Evolutionary conservation across 768 basidiomycete species (phyloP), one percentile per base, ranked within the genome.

Genomic region (Hebeloma cylindrosporum): DNA sequence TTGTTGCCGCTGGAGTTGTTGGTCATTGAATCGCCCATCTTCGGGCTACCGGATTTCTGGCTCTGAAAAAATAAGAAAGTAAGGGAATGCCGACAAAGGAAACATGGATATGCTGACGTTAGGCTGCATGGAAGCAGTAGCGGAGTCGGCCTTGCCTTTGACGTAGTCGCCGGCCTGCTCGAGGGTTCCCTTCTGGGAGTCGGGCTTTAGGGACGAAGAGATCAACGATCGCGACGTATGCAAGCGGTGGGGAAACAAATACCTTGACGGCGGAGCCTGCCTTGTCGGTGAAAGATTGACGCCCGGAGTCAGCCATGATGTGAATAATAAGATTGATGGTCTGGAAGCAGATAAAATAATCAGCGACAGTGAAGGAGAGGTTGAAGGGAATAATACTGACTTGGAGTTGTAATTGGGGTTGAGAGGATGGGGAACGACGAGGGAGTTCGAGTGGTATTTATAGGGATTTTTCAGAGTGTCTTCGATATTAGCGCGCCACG

Each of bases 231-330:
- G 18, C 6, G 10, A 3, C 14, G 26, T 8, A 21, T 2, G n/a
- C 10, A 14, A 26, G 11, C 4, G 9, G 10, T 7, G 9, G 18
- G 23, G 17, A 29, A 26, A 6, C 20, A 40, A 45, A 1, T 36
- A 79, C 79, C 75, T 82, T 79, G 40, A 79, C 2, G 32, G 74
- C 65, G 57, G 78, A 50, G 27, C 58, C 48, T 37, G 69, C 72
- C 67, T 82, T 83, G 71, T 81, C 78, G 58, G 77, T 75, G 65
- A 79, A 63, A 46, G 71, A 74, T 71, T 81, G 78, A 53, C 80
- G 80, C 45, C 63, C 70, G 40, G 69, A 63, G 58, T 83, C 79
- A 58, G 79, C 75, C 79, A 80, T 81, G 52, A 42, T 71, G 46
- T 33, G 14, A 31, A 44, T 38, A 43, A 40, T 8, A 22, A 29